These are phyloP conservation scores for Ephemerocybe angulata DNA, from an alignment of 768 basidiomycete species.

Conservation along the genomic window DNA sequence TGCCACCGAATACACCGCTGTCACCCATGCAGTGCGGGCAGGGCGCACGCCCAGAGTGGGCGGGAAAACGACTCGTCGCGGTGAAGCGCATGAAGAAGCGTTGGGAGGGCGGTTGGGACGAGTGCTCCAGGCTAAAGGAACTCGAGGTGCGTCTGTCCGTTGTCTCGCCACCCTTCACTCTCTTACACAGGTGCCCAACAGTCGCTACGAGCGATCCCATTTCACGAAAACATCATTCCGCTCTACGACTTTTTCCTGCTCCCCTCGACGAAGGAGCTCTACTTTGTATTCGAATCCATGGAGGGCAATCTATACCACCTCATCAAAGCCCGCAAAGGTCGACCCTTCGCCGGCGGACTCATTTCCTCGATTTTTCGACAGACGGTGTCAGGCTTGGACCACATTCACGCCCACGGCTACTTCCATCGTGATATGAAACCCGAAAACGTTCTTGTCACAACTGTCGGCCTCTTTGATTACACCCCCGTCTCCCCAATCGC, in stretches of 20 bases:
- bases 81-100: constrained; percentile 98
- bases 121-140: constrained; percentile 93
- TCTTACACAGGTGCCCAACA: constrained; percentile 30
- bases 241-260: constrained; percentile 98
- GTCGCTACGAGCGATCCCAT: constrained; percentile 92
- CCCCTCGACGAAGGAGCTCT: constrained; percentile 93
- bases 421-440: constrained; percentile 99
- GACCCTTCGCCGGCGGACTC: constrained; percentile 94
- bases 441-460: constrained; percentile 97
- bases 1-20: constrained; percentile 86
- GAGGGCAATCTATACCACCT: constrained; percentile 99
- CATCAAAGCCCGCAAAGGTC: constrained; percentile 93
- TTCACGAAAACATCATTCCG: constrained; percentile 96
- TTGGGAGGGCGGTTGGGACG: constrained; percentile 98
- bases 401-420: constrained; percentile 90
- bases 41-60: constrained; percentile 90
- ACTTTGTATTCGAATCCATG: constrained; percentile 99
- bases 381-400: constrained; percentile 84
- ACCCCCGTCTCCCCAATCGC: constrained; percentile 71
- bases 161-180: constrained; percentile 10
- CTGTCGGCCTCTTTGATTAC: constrained; percentile 93
- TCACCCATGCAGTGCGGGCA: constrained; percentile 96
- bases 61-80: constrained; percentile 90
- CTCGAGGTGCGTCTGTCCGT: constrained; percentile 65
- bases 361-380: constrained; percentile 94